Base-by-base conservation (phyloP, 2,329 filamentous ascomycete species). In the Sporothrix pallida region DNA sequence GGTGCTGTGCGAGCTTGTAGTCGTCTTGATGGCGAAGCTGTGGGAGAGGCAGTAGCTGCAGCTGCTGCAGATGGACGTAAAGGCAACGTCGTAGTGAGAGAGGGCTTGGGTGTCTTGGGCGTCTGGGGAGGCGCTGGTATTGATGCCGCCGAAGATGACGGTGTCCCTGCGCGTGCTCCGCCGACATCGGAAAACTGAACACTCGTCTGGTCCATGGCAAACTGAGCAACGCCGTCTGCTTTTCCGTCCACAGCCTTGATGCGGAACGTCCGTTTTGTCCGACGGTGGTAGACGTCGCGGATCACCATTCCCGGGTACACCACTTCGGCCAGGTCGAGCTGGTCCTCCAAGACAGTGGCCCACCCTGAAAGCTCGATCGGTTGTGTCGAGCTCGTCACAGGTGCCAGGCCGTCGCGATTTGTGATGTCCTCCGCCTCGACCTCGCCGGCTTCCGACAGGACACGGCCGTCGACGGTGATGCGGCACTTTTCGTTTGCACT, bases 271-370 rank as follows among this genome's bases (percentile, higher is more conserved):
- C 90, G 86, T 77, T 87, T 89, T 46, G 85, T 83, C 3, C 87
- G 87, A 74, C 84, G 86, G 52, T 86, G 84, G 58, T 86, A 84
- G 10, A 90, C 78, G 23, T 90, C 87, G 42, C 94, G 92, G 75
- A 97, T 89, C 0, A 87, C 84, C 83, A 94, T 89, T 4, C 92
- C 92, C 2, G 90, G 87, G 48, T 91, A 88, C 20, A 97, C 83
- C 58, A 91, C 86, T 74, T 94, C 93, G 46, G 92, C 88, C 72
- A 78, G 76, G 8, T 77, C 78, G 52, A 82, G 74, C 17, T 78
- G 77, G 9, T 81, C 75, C 56, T 79, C 79, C 12, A 86, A 73
- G 2, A 79, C 70, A 23, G 76, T 76, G 74, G 83, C 80, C 85
- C 85, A 86, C 9, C 75, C 75, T 0, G 78, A 73, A 0, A 80